These are phyloP conservation scores for Phoma sp. DNA, from an alignment of 2,329 filamentous ascomycete species.

Conservation along the genomic window DNA sequence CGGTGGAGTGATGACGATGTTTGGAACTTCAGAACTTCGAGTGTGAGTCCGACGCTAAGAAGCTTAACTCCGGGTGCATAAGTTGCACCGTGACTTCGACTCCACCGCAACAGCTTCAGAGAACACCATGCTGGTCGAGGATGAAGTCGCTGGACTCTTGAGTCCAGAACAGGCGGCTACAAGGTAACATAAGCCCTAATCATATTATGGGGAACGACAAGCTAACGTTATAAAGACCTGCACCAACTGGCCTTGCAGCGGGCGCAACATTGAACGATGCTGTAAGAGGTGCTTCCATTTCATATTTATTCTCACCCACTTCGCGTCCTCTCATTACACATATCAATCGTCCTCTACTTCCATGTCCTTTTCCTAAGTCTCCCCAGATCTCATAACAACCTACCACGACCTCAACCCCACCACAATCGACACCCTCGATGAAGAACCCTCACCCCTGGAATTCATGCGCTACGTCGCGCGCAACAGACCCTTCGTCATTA, in stretches of 20 bases:
- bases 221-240: constrained; percentile 28
- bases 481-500: constrained; percentile 78
- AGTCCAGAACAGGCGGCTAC: constrained; percentile 20
- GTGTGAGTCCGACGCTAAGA: constrained; percentile 26
- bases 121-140: constrained; percentile 22
- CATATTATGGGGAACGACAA: not conserved
- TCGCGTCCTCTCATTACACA: not conserved
- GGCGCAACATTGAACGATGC: constrained; percentile 38
- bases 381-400: constrained; percentile 63
- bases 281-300: constrained; percentile 47
- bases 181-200: constrained; percentile 19
- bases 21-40: constrained; percentile 1
- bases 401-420: constrained; percentile 76
- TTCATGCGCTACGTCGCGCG: constrained; percentile 79
- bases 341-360: not conserved
- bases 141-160: constrained; percentile 31
- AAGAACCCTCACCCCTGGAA: constrained; percentile 75
- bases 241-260: constrained; percentile 39
- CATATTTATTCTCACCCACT: not conserved
- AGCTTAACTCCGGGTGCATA: constrained; percentile 23
- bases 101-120: not conserved
- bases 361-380: not conserved
- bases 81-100: not conserved
- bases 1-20: constrained; percentile 3
- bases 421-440: constrained; percentile 65